Base-by-base conservation (phyloP, 768 basidiomycete genomes). In the Peribolospora baueri region DNA sequence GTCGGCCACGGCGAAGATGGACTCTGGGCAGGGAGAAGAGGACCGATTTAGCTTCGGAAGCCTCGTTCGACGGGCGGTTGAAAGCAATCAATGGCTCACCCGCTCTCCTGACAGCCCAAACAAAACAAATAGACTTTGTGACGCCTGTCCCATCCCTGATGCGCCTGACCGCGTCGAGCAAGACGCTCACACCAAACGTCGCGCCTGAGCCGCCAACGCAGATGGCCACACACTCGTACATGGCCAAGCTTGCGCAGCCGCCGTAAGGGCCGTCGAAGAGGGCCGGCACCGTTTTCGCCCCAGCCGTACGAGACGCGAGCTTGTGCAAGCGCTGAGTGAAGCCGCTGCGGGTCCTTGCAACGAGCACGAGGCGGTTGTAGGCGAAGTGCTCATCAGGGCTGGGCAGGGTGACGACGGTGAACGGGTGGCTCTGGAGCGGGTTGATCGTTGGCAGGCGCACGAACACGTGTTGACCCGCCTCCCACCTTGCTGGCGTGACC, bases 351-450 rank as follows among this genome's bases (percentile, higher is more conserved):
- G 64, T 63, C 38, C 65, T 61, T n/a, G 65, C 49, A 42, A 64
- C 61, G 40, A 67, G 55, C 55, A 63, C 59, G 10, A 62, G 54
- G 2, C 55, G 57, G 25, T 25, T 25, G 25, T 25, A 25, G 25
- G 25, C 25, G 25, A 25, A 25, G 25, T 25, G 25, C 25, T 25
- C 25, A 3, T 55, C 53, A 5, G 53, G 38, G 6, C n/a, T 50
- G 5, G 59, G 58, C 39, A 67, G 54, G 14, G 65, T 65, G 38
- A 65, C 60, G 48, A 68, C 63, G 41, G 68, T 68, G 60, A 68
- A 68, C 5, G 69, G 69, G 57, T 69, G 69, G 39, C 67, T 64
- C 41, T 65, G 64, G 52, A 66, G 57, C 2, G 66, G 56, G 46
- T 64, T 61, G 3, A 61, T 56, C 7, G 59, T 54, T 41, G 63